Evolutionary conservation across 1,284 basidiomycete species (phyloP).

Genomic region (Trichosporon ovoides): DNA sequence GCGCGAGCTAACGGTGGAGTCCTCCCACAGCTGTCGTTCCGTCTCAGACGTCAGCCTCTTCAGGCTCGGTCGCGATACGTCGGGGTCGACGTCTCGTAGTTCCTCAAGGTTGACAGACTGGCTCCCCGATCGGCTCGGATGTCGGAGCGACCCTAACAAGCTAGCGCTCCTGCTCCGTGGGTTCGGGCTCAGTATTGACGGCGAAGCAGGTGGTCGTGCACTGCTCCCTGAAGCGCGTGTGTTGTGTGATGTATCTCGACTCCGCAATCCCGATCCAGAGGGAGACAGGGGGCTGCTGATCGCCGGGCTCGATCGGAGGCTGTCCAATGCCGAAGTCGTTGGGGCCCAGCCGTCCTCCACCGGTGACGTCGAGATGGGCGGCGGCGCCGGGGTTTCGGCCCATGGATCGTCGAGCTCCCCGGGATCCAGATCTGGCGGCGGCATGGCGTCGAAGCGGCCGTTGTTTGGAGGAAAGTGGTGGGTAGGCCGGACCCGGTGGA

Average conservation of each 20-base stretch:
- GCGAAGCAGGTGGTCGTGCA: background rate
- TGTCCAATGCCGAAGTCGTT: background rate
- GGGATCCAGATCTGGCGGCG: background rate
- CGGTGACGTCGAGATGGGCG: background rate
- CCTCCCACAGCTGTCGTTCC: slow-evolving; percentile 40
- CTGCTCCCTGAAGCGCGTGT: too few species aligned
- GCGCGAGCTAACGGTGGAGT: slow-evolving; percentile 13
- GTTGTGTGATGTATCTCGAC: background rate
- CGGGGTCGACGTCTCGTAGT: slow-evolving; percentile 11
- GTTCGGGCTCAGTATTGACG: background rate
- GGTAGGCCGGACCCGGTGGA: background rate
- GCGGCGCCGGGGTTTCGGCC: background rate
- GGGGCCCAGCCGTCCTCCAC: background rate
- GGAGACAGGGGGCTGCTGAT: background rate
- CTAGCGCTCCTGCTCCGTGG: background rate
- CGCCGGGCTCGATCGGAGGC: background rate
- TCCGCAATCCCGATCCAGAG: background rate
- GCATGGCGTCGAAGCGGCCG: background rate
- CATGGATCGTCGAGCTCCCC: slow-evolving; percentile 3
- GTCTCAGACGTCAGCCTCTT: slow-evolving; percentile 39
- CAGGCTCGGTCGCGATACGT: slow-evolving; percentile 35
- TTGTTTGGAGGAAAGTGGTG: background rate
- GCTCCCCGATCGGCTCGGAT: background rate
- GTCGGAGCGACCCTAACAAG: background rate
- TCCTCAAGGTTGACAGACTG: slow-evolving; percentile 1